These are phyloP conservation scores for Emergomyces pasteurianus DNA, from an alignment of 2,329 filamentous ascomycete species.

Conservation along the genomic window DNA sequence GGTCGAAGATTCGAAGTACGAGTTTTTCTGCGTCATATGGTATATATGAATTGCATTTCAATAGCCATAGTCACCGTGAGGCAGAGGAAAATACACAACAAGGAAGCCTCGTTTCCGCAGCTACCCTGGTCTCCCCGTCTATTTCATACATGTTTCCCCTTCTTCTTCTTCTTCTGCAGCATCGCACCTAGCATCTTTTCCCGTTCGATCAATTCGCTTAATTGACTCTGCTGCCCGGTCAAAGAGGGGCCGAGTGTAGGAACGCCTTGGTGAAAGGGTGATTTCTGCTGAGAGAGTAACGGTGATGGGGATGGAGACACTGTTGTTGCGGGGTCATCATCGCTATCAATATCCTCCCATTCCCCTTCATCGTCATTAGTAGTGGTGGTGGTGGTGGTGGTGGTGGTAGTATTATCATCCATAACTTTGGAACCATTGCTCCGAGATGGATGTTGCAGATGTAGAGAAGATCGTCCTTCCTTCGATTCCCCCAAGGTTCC, in stretches of 20 bases:
- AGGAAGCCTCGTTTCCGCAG: background rate
- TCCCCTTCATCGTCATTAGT: background rate
- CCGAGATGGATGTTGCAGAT: too few relatives aligned
- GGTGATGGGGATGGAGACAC: background rate
- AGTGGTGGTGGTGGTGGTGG: too few relatives aligned
- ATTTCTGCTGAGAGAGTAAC: background rate
- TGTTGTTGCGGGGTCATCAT: background rate
- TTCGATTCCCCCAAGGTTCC: background rate
- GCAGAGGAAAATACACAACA: too few relatives aligned
- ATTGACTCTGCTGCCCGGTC: slow-evolving; percentile 14
- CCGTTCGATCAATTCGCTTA: slow-evolving; percentile 17
- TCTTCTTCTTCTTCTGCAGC: background rate
- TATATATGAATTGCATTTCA: too few relatives aligned
- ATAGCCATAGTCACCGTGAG: background rate
- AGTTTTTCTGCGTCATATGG: too few relatives aligned
- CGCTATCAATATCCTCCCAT: background rate
- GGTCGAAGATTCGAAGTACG: too few relatives aligned
- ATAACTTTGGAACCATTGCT: background rate
- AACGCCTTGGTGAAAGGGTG: background rate
- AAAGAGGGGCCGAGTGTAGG: background rate
- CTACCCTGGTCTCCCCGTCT: background rate
- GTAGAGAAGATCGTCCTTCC: background rate
- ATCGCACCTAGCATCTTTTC: slow-evolving; percentile 5
- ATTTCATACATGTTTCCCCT: background rate
- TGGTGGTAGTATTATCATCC: background rate